Conservation (phyloP, 2,329 filamentous ascomycete genomes). For the Tolypocladium capitatum region DNA sequence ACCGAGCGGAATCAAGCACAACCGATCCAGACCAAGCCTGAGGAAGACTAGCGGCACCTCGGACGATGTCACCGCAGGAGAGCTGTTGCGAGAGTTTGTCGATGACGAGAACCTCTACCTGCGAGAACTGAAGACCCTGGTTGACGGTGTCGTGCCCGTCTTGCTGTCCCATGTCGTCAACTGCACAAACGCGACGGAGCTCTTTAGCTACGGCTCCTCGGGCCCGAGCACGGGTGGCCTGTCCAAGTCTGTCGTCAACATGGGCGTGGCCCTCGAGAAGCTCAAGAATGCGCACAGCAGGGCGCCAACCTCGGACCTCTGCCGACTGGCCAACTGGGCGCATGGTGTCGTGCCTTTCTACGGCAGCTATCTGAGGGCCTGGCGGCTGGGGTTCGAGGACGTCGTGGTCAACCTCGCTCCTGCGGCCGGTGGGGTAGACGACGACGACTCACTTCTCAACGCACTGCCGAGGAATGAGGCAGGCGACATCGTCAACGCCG, state of each 20-base stretch:
- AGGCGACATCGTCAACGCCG: slow-evolving; percentile 54
- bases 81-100: slow-evolving; percentile 66
- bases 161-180: slow-evolving; percentile 75
- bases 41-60: slow-evolving; percentile 57
- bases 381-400: slow-evolving; percentile 89
- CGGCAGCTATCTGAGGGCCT: slow-evolving; percentile 70
- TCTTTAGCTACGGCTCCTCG: slow-evolving; percentile 48
- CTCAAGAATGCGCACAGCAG: slow-evolving; percentile 68
- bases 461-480: slow-evolving; percentile 48
- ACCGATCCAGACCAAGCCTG: slow-evolving; percentile 65
- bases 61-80: slow-evolving; percentile 55
- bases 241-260: slow-evolving; percentile 80
- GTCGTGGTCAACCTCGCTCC: slow-evolving; percentile 87
- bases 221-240: slow-evolving; percentile 44
- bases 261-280: slow-evolving; percentile 82
- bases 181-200: slow-evolving; percentile 47
- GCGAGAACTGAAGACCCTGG: slow-evolving; percentile 80
- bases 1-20: slow-evolving; percentile 50
- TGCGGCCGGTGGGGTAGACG: slow-evolving; percentile 36
- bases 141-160: slow-evolving; percentile 90
- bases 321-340: slow-evolving; percentile 68
- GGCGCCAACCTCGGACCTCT: slow-evolving; percentile 60
- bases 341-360: slow-evolving; percentile 68
- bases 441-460: slow-evolving; percentile 46
- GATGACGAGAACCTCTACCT: slow-evolving; percentile 81